These are phyloP conservation scores for Tricholoma matsutake DNA, from an alignment of 768 basidiomycete genomes.

Conservation along the genomic window DNA sequence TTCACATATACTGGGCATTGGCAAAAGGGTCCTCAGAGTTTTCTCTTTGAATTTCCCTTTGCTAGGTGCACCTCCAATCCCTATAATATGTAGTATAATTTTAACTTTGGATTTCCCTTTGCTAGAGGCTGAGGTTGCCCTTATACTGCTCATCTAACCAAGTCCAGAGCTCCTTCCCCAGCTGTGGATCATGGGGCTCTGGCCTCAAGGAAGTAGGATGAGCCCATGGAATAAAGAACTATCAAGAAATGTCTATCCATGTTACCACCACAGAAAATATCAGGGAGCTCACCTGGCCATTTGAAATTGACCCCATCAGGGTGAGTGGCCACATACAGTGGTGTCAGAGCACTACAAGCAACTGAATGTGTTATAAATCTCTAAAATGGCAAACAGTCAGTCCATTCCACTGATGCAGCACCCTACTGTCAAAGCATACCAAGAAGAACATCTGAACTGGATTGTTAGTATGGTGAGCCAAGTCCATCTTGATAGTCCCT, in stretches of 20 bases:
- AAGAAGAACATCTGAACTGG: conserved; percentile 2
- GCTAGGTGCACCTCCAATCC: too few species aligned
- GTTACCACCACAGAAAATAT: neutral
- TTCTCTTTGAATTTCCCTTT: too few species aligned
- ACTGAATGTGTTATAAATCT: neutral
- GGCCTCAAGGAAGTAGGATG: neutral
- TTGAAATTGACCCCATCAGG: conserved; percentile 37
- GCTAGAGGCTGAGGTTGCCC: too few species aligned
- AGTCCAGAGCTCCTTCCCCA: neutral
- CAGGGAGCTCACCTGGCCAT: conserved; percentile 38
- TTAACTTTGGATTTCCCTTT: too few species aligned
- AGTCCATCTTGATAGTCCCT: conserved; percentile 36
- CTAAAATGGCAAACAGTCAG: neutral
- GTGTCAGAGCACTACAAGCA: too few species aligned
- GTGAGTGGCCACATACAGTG: conserved; percentile 10
- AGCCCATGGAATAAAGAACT: conserved; percentile 44
- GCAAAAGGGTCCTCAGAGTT: too few species aligned
- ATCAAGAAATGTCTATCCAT: neutral
- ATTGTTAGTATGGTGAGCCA: conserved; percentile 23
- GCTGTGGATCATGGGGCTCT: neutral
- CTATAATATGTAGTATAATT: too few species aligned
- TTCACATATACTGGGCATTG: too few species aligned
- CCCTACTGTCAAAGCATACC: conserved; percentile 2
- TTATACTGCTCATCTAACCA: neutral
- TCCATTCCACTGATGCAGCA: conserved; percentile 2